Conservation (phyloP, 139 green algal species). For the Edaphochlamys debaryana region DNA sequence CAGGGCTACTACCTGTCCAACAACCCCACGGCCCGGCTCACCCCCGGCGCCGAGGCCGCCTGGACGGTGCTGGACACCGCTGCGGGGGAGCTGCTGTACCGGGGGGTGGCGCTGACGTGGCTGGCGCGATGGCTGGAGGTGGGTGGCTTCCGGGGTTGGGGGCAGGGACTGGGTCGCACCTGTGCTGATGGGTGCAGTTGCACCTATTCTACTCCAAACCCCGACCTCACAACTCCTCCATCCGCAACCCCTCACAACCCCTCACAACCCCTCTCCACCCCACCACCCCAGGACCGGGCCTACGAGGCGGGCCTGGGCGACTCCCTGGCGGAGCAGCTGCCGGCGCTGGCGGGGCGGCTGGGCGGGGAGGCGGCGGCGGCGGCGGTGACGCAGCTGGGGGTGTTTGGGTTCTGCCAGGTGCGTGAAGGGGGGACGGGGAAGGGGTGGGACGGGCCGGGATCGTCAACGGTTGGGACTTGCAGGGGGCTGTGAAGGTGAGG, state of each 20-base stretch:
- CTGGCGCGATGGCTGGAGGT: constrained; percentile 22
- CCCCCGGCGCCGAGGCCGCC: not conserved
- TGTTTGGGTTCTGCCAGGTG: constrained; percentile 10
- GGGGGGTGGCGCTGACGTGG: constrained; percentile 27
- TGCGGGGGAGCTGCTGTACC: constrained; percentile 41
- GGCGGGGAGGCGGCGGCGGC: not conserved
- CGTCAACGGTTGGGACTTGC: too few relatives aligned
- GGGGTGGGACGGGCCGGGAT: too few relatives aligned
- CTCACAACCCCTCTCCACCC: too few relatives aligned
- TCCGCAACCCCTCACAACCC: too few relatives aligned
- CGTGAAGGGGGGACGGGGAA: too few relatives aligned
- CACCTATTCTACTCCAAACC: too few relatives aligned
- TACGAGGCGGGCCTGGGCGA: constrained; percentile 27
- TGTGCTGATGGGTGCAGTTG: too few relatives aligned
- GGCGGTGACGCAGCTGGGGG: not conserved
- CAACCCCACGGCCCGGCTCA: constrained; percentile 33
- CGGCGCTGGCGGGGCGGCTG: not conserved
- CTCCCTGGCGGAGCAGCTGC: not conserved
- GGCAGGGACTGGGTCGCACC: not conserved
- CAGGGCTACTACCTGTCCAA: constrained; percentile 43
- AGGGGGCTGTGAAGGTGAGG: too few relatives aligned
- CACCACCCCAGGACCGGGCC: constrained; percentile 10
- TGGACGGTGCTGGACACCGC: constrained; percentile 4
- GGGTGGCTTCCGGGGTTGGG: not conserved
- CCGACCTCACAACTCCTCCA: too few relatives aligned